These are phyloP conservation scores for Rhizopogon vulgaris DNA, from an alignment of 768 basidiomycete genomes.

Conservation along the genomic window DNA sequence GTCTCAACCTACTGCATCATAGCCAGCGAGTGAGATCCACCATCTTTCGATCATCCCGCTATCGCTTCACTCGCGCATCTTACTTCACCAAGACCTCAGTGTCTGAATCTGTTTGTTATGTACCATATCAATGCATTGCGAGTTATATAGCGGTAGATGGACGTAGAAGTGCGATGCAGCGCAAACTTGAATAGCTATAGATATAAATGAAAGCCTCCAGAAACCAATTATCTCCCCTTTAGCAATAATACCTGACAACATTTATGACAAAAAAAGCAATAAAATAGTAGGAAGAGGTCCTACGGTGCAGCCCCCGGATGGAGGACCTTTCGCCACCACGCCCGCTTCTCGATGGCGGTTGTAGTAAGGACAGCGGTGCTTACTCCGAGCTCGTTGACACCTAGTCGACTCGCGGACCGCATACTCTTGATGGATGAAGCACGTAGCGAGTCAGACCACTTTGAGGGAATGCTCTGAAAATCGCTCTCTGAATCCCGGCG, in stretches of 20 bases:
- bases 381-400: neutral
- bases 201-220: neutral
- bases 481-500: slow-evolving; percentile 15
- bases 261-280: neutral
- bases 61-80: neutral
- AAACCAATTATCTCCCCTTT: neutral
- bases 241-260: neutral
- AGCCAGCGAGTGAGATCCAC: neutral
- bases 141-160: neutral
- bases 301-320: neutral
- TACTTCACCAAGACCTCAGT: neutral
- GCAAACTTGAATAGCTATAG: neutral
- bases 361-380: neutral
- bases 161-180: neutral
- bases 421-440: slow-evolving; percentile 15
- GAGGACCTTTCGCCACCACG: slow-evolving; percentile 28
- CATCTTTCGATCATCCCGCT: neutral
- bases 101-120: neutral
- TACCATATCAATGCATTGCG: neutral
- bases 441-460: slow-evolving; percentile 9
- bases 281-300: neutral
- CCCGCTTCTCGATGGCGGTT: slow-evolving; percentile 13
- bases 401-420: slow-evolving; percentile 8
- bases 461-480: slow-evolving; percentile 23
- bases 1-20: neutral